Percentiles rank a stretch among this genome's conserved stretches.
These are phyloP conservation scores for Cryptococcus hybrid DNA, from an alignment of 1,284 basidiomycete species.

Conservation along the genomic window DNA sequence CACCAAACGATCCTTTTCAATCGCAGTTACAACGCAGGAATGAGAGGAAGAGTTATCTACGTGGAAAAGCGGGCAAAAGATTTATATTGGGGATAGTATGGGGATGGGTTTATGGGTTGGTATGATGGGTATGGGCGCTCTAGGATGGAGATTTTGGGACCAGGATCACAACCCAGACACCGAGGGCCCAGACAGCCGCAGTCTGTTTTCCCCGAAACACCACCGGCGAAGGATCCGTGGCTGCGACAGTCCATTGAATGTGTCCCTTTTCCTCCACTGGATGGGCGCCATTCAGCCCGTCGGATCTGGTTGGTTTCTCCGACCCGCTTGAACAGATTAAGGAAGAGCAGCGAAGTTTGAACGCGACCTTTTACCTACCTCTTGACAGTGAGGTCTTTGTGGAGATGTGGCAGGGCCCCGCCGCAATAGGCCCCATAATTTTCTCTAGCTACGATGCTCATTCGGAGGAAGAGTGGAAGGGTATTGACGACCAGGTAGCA, in stretches of 20 bases:
- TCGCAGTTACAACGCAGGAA: neutral
- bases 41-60: neutral
- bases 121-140: neutral
- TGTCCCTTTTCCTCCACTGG: neutral
- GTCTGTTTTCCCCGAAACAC: too few relatives aligned
- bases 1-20: neutral
- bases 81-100: slow-evolving; percentile 4
- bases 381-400: slow-evolving; percentile 7
- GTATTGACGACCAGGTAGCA: neutral
- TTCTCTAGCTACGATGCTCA: slow-evolving; percentile 8
- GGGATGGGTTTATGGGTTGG: slow-evolving; percentile 1
- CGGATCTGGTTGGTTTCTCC: neutral
- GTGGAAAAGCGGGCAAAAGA: slow-evolving; percentile 4
- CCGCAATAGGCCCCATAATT: slow-evolving; percentile 12
- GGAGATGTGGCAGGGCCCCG: slow-evolving; percentile 5
- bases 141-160: neutral
- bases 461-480: slow-evolving; percentile 5
- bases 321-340: too few relatives aligned
- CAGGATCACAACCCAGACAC: neutral
- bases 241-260: neutral
- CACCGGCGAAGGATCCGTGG: neutral
- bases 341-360: slow-evolving; percentile 4
- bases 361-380: slow-evolving; percentile 15
- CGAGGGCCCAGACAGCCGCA: neutral
- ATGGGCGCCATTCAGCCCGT: neutral